phyloP scores from a whole-genome alignment of 805 yeast genomes.

The Lachancea kluyveri region DNA sequence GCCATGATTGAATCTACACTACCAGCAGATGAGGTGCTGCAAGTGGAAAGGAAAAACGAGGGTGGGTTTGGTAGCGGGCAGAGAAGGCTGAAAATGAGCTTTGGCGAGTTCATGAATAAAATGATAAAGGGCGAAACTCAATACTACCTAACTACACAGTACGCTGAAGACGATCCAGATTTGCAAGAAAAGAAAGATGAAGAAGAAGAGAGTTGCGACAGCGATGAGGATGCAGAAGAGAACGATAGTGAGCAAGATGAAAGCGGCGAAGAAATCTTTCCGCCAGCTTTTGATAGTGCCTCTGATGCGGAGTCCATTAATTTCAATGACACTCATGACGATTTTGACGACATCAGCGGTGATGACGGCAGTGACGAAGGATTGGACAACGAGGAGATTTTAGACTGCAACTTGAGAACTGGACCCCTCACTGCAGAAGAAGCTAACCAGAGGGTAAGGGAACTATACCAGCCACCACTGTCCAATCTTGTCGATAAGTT shows the following conservation, averaged over 20 bases:
- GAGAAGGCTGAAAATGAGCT: conserved; percentile 43
- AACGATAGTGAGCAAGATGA: conserved; percentile 3
- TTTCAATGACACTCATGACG: conserved; percentile 21
- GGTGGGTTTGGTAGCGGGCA: conserved; percentile 70
- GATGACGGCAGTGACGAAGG: conserved; percentile 18
- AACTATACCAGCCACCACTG: conserved; percentile 58
- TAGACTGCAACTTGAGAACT: conserved; percentile 9
- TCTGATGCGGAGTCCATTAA: conserved; percentile 17
- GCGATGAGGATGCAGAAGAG: conserved; percentile 9
- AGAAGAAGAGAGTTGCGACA: conserved; percentile 13
- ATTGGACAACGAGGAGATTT: conserved; percentile 6
- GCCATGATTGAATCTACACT: conserved; percentile 35
- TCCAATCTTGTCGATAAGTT: conserved; percentile 34
- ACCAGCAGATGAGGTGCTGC: conserved; percentile 33
- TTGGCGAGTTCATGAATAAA: conserved; percentile 42
- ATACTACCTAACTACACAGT: conserved; percentile 66
- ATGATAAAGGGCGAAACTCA: conserved; percentile 35
- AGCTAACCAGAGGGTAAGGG: conserved; percentile 38
- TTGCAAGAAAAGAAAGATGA: conserved; percentile 20
- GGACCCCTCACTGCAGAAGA: conserved; percentile 30
- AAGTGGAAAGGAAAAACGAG: conserved; percentile 50
- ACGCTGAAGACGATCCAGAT: conserved; percentile 38
- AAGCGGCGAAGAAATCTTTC: conserved; percentile 1
- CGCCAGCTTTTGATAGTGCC: conserved; percentile 13
- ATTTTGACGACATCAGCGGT: conserved; percentile 21